phyloP scores from a whole-genome alignment of 2,329 filamentous ascomycete species.

The Penicillium concentricum region DNA sequence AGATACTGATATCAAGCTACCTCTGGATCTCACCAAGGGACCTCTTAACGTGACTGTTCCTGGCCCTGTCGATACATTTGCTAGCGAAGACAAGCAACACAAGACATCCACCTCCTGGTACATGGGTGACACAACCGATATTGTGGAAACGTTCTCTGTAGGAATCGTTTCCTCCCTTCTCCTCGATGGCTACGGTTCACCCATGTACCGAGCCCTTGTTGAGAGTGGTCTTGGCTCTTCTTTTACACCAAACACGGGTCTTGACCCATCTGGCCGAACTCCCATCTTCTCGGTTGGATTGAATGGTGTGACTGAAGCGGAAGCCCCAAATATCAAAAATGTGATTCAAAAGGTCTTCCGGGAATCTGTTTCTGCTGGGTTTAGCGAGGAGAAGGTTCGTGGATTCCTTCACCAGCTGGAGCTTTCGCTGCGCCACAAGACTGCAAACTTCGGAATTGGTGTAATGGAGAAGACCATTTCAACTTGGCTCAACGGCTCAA shows the following conservation, averaged over 20 bases:
- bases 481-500: constrained; percentile 92
- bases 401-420: constrained; percentile 93
- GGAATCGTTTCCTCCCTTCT: constrained; percentile 78
- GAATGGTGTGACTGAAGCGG: constrained; percentile 79
- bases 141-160: constrained; percentile 85
- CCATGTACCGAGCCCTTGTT: constrained; percentile 82
- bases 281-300: constrained; percentile 89
- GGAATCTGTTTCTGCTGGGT: constrained; percentile 71
- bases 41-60: constrained; percentile 68
- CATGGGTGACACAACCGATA: constrained; percentile 75
- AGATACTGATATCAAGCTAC: constrained; percentile 72
- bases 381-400: constrained; percentile 86
- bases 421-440: constrained; percentile 92
- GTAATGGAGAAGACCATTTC: constrained; percentile 85
- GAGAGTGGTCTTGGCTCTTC: constrained; percentile 88
- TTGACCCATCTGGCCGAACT: constrained; percentile 72
- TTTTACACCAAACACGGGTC: constrained; percentile 92
- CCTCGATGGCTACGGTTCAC: constrained; percentile 93
- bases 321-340: constrained; percentile 73
- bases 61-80: constrained; percentile 83
- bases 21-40: constrained; percentile 67
- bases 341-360: constrained; percentile 71
- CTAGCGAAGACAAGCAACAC: constrained; percentile 80
- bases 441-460: constrained; percentile 88
- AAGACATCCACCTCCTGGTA: constrained; percentile 96